These are phyloP conservation scores for Apophysomyces sp. DNA, from an alignment of 371 early-diverging fungal species.

Conservation along the genomic window DNA sequence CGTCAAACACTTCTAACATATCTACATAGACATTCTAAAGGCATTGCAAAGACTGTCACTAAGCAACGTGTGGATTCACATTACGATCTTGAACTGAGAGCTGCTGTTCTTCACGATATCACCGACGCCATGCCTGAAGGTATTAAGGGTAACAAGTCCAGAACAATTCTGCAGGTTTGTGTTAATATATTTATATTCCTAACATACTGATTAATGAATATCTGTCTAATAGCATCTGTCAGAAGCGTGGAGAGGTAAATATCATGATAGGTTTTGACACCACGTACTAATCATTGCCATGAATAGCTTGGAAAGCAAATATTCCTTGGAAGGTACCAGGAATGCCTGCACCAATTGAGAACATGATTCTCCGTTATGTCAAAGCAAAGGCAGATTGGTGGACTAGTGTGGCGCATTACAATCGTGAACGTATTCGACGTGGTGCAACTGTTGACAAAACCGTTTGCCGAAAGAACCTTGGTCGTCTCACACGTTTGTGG, in stretches of 20 bases:
- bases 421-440: constrained; percentile 97
- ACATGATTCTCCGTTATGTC: constrained; percentile 98
- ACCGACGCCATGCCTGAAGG: constrained; percentile 98
- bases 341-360: constrained; percentile 95
- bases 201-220: neutral
- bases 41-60: constrained; percentile 97
- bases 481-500: constrained; percentile 97
- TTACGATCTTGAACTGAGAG: constrained; percentile 96
- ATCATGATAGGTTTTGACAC: neutral
- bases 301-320: constrained; percentile 95
- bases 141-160: constrained; percentile 93
- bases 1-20: too few relatives aligned
- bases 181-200: neutral
- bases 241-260: constrained; percentile 93
- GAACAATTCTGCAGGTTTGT: constrained; percentile 75
- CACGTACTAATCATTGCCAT: constrained; percentile 3
- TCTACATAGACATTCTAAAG: constrained; percentile 84
- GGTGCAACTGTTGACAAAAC: constrained; percentile 99
- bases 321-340: constrained; percentile 99
- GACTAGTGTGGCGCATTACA: constrained; percentile 97
- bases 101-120: constrained; percentile 97
- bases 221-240: constrained; percentile 79
- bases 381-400: constrained; percentile 99
- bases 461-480: constrained; percentile 96
- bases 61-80: constrained; percentile 99